Percentiles rank a stretch among this genome's conserved stretches.
phyloP scores from a whole-genome alignment of 1,284 basidiomycete species.

The Irpex sp. region DNA sequence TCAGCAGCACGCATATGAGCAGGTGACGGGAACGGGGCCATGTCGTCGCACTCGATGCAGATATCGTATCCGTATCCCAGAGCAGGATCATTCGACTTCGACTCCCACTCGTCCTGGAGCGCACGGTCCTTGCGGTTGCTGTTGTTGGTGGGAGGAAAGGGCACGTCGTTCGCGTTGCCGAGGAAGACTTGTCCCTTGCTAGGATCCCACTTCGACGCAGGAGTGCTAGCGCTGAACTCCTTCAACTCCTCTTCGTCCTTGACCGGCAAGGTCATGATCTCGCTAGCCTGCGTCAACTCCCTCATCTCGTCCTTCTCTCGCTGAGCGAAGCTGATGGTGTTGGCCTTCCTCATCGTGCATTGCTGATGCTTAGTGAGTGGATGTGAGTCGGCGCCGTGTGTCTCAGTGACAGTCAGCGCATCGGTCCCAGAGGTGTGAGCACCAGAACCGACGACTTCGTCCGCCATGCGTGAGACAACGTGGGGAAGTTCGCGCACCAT shows the following conservation, averaged over 20 bases:
- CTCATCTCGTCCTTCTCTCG: constrained; percentile 90
- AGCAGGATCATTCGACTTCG: constrained; percentile 54
- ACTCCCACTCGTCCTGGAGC: constrained; percentile 49
- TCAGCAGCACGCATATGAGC: constrained; percentile 67
- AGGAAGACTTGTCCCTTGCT: constrained; percentile 64
- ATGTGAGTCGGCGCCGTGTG: constrained; percentile 29
- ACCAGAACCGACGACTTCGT: constrained; percentile 19
- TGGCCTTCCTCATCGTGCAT: constrained; percentile 31
- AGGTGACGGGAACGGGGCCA: constrained; percentile 61
- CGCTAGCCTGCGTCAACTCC: constrained; percentile 79
- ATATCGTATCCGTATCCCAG: constrained; percentile 69
- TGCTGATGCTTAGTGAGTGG: constrained; percentile 17
- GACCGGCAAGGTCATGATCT: constrained; percentile 55
- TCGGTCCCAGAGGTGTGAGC: constrained; percentile 11
- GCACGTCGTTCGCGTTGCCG: constrained; percentile 79
- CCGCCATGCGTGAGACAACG: constrained; percentile 35
- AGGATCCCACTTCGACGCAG: constrained; percentile 48
- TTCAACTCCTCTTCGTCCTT: constrained; percentile 5
- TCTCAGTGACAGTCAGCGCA: constrained; percentile 8
- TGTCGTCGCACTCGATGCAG: constrained; percentile 84
- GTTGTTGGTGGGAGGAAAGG: constrained; percentile 33
- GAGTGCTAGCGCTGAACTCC: constrained; percentile 27
- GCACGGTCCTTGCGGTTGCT: constrained; percentile 16
- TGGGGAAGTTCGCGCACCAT: constrained; percentile 44
- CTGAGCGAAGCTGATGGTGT: constrained; percentile 71